A percentile compares a stretch with the other conserved stretches of the same genome.
Conservation (phyloP, 2,329 filamentous ascomycete species). For the Ascochyta rabiei region DNA sequence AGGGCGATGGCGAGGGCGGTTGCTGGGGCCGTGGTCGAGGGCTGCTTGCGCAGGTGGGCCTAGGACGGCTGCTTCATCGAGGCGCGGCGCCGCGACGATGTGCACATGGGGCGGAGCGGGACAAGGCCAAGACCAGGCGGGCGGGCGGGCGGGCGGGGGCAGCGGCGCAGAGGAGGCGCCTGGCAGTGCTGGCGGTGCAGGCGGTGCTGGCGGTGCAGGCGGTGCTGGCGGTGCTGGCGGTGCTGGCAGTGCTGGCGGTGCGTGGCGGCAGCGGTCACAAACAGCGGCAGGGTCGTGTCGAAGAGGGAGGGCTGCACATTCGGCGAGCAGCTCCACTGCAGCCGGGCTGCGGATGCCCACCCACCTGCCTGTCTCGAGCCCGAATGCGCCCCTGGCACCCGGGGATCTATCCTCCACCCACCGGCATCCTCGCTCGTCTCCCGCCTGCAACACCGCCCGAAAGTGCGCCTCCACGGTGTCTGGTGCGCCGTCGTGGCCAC, state of each 20-base stretch:
- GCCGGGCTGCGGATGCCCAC: conserved; percentile 14
- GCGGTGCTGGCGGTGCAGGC: conserved; percentile 4
- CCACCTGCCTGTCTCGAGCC: conserved; percentile 21
- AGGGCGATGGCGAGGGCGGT: conserved; percentile 11
- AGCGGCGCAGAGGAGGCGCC: conserved; percentile 14
- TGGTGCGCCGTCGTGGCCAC: background rate
- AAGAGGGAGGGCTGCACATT: conserved; percentile 5
- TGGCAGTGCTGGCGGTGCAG: conserved; percentile 1
- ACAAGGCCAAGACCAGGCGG: conserved; percentile 17
- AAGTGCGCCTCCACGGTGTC: conserved; percentile 12
- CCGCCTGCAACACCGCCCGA: conserved; percentile 21
- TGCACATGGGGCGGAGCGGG: conserved; percentile 22
- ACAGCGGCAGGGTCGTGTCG: conserved; percentile 10
- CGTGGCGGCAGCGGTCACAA: conserved; percentile 2
- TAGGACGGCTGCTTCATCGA: conserved; percentile 49
- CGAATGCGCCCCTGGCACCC: conserved; percentile 21
- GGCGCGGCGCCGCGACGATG: conserved; percentile 23
- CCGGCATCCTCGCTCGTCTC: conserved; percentile 8
- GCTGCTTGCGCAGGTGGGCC: conserved; percentile 42
- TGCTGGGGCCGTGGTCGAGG: conserved; percentile 27
- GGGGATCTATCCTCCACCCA: background rate
- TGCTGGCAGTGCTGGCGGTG: background rate
- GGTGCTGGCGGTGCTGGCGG: background rate
- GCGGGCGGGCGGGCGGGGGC: conserved; percentile 5
- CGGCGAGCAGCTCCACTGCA: conserved; percentile 25